These are phyloP conservation scores for Nymphaea thermarum DNA, from an alignment of 164 flowering plant species.

Conservation along the genomic window DNA sequence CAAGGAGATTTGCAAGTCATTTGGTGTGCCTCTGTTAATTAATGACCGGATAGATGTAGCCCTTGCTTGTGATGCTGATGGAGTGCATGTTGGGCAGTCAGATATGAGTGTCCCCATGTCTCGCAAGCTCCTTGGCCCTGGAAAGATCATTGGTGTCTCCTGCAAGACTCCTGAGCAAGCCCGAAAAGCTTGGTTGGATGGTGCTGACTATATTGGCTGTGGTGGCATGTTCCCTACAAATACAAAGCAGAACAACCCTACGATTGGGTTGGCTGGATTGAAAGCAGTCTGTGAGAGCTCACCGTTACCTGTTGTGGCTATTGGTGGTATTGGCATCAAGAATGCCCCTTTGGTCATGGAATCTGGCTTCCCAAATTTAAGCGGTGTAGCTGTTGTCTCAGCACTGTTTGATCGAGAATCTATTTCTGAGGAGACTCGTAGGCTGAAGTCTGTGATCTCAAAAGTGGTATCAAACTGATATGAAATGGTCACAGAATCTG, in stretches of 20 bases:
- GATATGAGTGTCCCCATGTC: conserved; percentile 62
- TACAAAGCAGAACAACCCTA: conserved; percentile 70
- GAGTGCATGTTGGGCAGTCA: conserved; percentile 92
- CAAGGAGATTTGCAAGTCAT: conserved; percentile 41
- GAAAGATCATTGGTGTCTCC: conserved; percentile 83
- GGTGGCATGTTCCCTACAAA: conserved; percentile 81
- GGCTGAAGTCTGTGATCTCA: conserved; percentile 13
- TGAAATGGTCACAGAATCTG: too few relatives aligned
- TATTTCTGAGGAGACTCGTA: conserved; percentile 36
- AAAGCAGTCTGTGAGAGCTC: conserved; percentile 55
- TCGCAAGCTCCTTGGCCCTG: conserved; percentile 78
- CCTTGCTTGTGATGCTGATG: conserved; percentile 91
- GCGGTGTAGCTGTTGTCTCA: conserved; percentile 89
- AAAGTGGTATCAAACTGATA: background rate
- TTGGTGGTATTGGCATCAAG: conserved; percentile 70
- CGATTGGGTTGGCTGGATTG: conserved; percentile 73
- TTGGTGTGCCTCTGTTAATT: conserved; percentile 62
- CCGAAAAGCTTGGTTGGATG: conserved; percentile 61
- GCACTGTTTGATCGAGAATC: conserved; percentile 73
- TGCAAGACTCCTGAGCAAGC: conserved; percentile 91
- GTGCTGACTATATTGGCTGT: conserved; percentile 93
- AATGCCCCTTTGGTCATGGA: conserved; percentile 63
- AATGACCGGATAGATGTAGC: conserved; percentile 87
- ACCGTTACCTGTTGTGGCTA: conserved; percentile 86
- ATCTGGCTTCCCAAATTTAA: conserved; percentile 39